Evolutionary conservation across 257 asterid species (phyloP).

Genomic region (Fraxinus americana): DNA sequence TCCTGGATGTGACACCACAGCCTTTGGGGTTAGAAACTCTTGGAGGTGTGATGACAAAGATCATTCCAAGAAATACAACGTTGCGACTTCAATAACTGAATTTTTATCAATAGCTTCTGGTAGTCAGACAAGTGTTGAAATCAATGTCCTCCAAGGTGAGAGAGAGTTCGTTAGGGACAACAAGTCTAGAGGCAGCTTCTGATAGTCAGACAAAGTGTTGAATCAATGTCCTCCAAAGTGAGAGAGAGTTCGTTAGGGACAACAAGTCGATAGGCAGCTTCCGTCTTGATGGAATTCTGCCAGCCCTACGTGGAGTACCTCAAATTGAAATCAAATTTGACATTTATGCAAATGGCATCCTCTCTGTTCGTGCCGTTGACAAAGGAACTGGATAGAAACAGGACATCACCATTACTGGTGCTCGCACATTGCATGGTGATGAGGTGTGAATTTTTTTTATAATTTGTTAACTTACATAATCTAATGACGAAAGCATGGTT

Average conservation of each 20-base stretch:
- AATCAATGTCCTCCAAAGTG: no score
- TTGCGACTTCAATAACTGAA: constrained; percentile 54
- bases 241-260: no score
- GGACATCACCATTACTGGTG: constrained; percentile 60
- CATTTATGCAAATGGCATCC: constrained; percentile 46
- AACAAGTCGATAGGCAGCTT: no score
- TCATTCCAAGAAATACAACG: constrained; percentile 27
- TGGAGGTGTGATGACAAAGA: constrained; percentile 58
- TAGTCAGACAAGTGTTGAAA: constrained; percentile 58
- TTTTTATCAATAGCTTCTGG: constrained; percentile 59
- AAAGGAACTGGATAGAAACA: constrained; percentile 55
- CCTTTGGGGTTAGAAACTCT: constrained; percentile 57
- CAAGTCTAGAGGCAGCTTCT: constrained; percentile 58
- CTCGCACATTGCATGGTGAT: constrained; percentile 54
- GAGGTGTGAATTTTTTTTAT: constrained; percentile 37
- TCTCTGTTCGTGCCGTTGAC: constrained; percentile 50
- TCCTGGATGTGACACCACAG: constrained; percentile 51
- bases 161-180: constrained; percentile 57
- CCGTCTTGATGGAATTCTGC: constrained; percentile 53
- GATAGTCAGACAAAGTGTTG: no score
- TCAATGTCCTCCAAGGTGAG: constrained; percentile 58
- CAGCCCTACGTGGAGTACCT: constrained; percentile 61
- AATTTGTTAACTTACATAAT: no score
- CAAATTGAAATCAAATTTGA: constrained; percentile 42
- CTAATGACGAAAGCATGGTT: no score